Conservation (phyloP, 1,284 basidiomycete genomes). For the Apiotrichum siamense region DNA sequence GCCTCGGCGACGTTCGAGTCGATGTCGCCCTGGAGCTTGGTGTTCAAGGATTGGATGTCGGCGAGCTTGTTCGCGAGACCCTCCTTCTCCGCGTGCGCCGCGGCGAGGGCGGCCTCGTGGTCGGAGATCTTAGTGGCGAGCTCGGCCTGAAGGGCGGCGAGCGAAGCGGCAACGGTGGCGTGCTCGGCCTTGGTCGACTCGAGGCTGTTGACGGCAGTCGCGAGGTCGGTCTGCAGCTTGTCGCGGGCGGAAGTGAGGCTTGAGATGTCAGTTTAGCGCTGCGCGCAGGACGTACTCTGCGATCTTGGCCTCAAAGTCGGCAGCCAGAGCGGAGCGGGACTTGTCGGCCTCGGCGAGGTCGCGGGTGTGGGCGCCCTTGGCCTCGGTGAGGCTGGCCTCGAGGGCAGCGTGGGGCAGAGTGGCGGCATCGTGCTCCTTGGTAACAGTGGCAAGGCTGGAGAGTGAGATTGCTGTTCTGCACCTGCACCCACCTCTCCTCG, state of each 20-base stretch:
- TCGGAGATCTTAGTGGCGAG: constrained; percentile 12
- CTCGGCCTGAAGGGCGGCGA: constrained; percentile 11
- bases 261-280: too few species aligned
- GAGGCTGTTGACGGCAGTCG: constrained; percentile 4
- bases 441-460: constrained; percentile 7
- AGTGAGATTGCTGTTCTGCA: too few species aligned
- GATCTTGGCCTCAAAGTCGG: constrained; percentile 13
- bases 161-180: constrained; percentile 3
- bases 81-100: constrained; percentile 5
- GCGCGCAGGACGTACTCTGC: too few species aligned
- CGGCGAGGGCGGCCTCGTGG: constrained; percentile 8
- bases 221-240: constrained; percentile 15
- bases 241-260: constrained; percentile 16
- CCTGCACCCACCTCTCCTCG: constrained; percentile 25
- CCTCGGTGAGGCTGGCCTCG: constrained; percentile 12
- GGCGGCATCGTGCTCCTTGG: constrained; percentile 7
- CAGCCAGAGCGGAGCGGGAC: constrained; percentile 1
- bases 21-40: constrained; percentile 22
- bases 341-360: constrained; percentile 5
- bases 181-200: constrained; percentile 5
- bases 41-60: constrained; percentile 14
- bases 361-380: constrained; percentile 7
- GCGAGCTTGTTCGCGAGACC: constrained; percentile 23
- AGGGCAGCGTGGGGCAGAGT: constrained; percentile 4
- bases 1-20: constrained; percentile 23